Evolutionary conservation across 208 protist species (phyloP), one percentile per base, ranked within the genome.

Genomic region (Strigomonas galati): DNA sequence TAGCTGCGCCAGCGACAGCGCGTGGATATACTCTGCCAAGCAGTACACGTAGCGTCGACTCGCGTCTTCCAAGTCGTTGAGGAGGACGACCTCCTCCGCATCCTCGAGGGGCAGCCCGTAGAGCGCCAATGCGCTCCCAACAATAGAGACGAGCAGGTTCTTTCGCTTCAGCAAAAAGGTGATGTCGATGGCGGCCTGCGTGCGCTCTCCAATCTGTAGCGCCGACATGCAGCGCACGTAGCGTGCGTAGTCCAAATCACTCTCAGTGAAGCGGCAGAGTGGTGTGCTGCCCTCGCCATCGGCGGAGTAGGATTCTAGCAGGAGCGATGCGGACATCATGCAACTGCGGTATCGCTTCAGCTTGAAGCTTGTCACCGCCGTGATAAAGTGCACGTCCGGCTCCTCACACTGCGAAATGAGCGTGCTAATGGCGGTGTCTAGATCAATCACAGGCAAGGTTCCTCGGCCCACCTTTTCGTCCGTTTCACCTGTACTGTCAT

Each of bases 1-100:
- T 12, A 91, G 63, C 54, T 90, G 88, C 49, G 89, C 59, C 55
- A 94, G 76, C 32, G 79, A 87, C 32, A 91, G 66, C 1, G 82
- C 81, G 68, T 94, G 88, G 14, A 90, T 58, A 30, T 88, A 89
- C 48, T 90, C 82, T 19, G 76, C 64, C 15, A 93, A 26, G 14
- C 72, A 55, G 64, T 82, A 79, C 23, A 74, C 52, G 54, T 93
- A 83, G 0, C 43, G 27, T 31, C 72, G 66, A 27, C 65, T 7
- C 19, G 30, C 0, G 14, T 12, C 31, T 5, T 58, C 28, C 30
- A 71, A 65, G 17, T n/a, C 3, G 3, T 15, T 15, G 10, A 21
- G 3, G 1, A 76, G 63, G 0, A 89, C 53, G 2, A 75, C 35
- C 55, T 82, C 71, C 6, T 77, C 62, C 3, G 76, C 79, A 5